A percentile compares a stretch with the other conserved stretches of the same genome.
phyloP scores from a whole-genome alignment of 495 filamentous ascomycete species.

The Penicillium flavigenum region DNA sequence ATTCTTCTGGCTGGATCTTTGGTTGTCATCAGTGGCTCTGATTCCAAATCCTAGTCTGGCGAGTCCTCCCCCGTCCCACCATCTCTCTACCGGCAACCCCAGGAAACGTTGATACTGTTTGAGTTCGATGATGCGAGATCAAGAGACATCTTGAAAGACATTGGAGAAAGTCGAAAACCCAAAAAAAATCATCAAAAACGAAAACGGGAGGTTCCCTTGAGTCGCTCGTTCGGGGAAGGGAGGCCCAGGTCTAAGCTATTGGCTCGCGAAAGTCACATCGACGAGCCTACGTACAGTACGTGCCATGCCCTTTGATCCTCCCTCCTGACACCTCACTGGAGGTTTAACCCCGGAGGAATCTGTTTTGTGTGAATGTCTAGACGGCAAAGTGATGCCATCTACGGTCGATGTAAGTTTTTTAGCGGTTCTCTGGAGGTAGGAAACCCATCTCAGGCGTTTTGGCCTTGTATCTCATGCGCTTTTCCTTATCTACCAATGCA shows the following conservation, averaged over 20 bases:
- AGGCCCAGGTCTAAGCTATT: slow-evolving; percentile 4
- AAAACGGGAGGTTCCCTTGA: neutral
- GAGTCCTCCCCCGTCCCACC: slow-evolving; percentile 14
- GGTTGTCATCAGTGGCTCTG: slow-evolving; percentile 35
- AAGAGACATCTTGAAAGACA: neutral
- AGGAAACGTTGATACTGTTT: slow-evolving; percentile 7
- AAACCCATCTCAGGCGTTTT: slow-evolving; percentile 8
- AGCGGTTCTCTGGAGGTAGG: slow-evolving; percentile 23
- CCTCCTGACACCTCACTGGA: neutral
- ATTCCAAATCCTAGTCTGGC: slow-evolving; percentile 35
- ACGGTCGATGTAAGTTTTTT: slow-evolving; percentile 25
- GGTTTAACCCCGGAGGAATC: slow-evolving; percentile 7
- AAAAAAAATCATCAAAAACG: neutral
- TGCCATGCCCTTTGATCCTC: slow-evolving; percentile 15
- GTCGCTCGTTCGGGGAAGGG: slow-evolving; percentile 5
- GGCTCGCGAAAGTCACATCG: slow-evolving; percentile 1
- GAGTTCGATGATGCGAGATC: neutral
- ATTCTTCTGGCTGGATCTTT: slow-evolving; percentile 23
- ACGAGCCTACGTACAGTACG: slow-evolving; percentile 22
- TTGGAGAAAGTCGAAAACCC: neutral
- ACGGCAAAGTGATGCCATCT: slow-evolving; percentile 15
- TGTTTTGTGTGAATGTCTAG: slow-evolving; percentile 6
- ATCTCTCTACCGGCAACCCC: neutral
- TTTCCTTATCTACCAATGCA: slow-evolving; percentile 6
- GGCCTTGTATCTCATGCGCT: neutral